Evolutionary conservation across 202 grass and related monocot species (phyloP).

Genomic region (Dendrocalamus latiflorus): DNA sequence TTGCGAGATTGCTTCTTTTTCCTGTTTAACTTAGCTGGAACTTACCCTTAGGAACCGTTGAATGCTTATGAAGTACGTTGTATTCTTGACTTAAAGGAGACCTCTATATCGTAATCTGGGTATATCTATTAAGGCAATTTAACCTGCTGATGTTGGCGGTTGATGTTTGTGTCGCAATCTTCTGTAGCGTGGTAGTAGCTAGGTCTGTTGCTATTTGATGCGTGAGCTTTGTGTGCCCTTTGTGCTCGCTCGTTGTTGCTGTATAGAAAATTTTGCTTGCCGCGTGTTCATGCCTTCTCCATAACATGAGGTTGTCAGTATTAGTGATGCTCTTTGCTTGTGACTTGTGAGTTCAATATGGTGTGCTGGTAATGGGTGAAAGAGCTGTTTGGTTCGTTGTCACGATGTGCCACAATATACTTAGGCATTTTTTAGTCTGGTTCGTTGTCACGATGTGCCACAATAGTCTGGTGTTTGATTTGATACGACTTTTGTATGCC

Average conservation of each 20-base stretch:
- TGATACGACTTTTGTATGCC: too few relatives aligned
- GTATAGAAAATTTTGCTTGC: too few relatives aligned
- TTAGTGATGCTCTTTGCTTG: neutral
- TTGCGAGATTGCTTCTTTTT: slow-evolving; percentile 18
- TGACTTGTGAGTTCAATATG: neutral
- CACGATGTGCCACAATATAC: too few relatives aligned
- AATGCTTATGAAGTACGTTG: slow-evolving; percentile 37
- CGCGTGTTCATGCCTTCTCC: neutral
- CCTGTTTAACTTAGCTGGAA: slow-evolving; percentile 58
- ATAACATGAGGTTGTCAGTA: neutral
- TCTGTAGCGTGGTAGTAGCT: neutral
- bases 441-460: too few relatives aligned
- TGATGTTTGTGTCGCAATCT: neutral
- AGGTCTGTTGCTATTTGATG: too few relatives aligned
- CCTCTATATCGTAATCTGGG: slow-evolving; percentile 41
- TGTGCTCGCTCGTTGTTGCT: neutral
- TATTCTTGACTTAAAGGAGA: slow-evolving; percentile 31
- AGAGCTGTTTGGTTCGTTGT: too few relatives aligned
- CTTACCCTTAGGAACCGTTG: slow-evolving; percentile 35
- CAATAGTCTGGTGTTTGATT: too few relatives aligned
- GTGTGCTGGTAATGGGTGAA: neutral
- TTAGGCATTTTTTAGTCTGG: too few relatives aligned
- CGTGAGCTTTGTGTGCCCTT: neutral
- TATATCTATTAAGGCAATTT: slow-evolving; percentile 45
- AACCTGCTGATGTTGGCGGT: slow-evolving; percentile 15